Conservation (phyloP, 257 asterid genomes). For the Vinca minor region DNA sequence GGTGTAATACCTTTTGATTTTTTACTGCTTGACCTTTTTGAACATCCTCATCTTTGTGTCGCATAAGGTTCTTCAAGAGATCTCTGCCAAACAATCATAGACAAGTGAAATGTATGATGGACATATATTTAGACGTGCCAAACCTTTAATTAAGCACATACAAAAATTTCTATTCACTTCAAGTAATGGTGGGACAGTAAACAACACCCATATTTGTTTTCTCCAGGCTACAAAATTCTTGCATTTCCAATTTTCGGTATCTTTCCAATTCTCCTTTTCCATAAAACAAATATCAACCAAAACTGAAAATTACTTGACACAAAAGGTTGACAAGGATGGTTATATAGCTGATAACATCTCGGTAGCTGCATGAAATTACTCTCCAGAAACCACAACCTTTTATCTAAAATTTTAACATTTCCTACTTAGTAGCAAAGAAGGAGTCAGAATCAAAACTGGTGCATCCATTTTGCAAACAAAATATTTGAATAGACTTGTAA, state of each 20-base stretch:
- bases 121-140: neutral
- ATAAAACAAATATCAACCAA: neutral
- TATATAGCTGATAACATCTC: neutral
- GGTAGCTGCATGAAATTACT: neutral
- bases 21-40: conserved; percentile 79
- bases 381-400: neutral
- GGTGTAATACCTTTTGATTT: conserved; percentile 63
- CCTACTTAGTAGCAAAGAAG: neutral
- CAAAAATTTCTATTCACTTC: neutral
- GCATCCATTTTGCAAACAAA: neutral
- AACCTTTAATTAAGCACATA: neutral
- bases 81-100: conserved; percentile 38
- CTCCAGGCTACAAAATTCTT: neutral
- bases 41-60: conserved; percentile 69
- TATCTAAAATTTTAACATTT: neutral
- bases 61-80: conserved; percentile 58
- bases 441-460: neutral
- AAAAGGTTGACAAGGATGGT: neutral
- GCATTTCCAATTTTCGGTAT: neutral
- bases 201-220: neutral
- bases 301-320: neutral
- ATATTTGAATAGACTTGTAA: neutral
- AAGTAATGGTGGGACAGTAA: neutral
- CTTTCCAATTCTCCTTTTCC: neutral
- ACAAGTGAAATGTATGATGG: neutral